Evolutionary conservation across 768 basidiomycete genomes (phyloP), one percentile per base, ranked within the genome.

Genomic region (Lactifluus hygrophoroides): DNA sequence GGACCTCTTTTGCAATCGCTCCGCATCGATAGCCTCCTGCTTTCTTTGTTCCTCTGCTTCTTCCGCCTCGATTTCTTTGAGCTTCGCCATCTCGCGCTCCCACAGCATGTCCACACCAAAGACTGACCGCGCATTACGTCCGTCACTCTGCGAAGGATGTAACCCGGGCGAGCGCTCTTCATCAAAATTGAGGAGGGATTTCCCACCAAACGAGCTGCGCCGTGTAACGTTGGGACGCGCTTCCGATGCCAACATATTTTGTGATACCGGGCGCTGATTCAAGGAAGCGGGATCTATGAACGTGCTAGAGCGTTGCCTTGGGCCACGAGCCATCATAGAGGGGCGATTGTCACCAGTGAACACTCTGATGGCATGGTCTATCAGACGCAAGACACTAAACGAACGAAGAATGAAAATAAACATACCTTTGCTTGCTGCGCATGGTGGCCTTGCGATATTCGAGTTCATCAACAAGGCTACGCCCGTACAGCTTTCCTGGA

Each of bases 31-130:
- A 49, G 69, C 74, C 67, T 66, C 73, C 52, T 73, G 76, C 34
- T 75, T 79, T 58, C 82, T 81, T n/a, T 76, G 78, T 56, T 82
- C 84, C 11, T 66, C 68, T 55, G 74, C 77, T 68, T 94, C 92
- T 51, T 66, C 69, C 13, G 81, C 84, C 69, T 95, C 86, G 0
- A 94, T 88, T 59, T 83, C 77, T 61, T 81, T 81, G 52, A 95
- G 74, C 69, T 90, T 95, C 17, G 72, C 80, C 76, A 93, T 80
- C 71, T 96, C 94, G 40, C 82, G 78, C 67, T 94, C 88, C 94
- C 94, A 95, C 10, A 95, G 66, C n/a, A 86, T 88, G 69, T 96
- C 94, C 1, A 90, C 87, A 2, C 94, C 94, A 66, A 95, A 96
- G 10, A 94, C 90, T n/a, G 92, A 94, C 57, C 80, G 81, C 38